Evolutionary conservation across 768 basidiomycete genomes (phyloP).

Genomic region (Boletus vinaceobasis): DNA sequence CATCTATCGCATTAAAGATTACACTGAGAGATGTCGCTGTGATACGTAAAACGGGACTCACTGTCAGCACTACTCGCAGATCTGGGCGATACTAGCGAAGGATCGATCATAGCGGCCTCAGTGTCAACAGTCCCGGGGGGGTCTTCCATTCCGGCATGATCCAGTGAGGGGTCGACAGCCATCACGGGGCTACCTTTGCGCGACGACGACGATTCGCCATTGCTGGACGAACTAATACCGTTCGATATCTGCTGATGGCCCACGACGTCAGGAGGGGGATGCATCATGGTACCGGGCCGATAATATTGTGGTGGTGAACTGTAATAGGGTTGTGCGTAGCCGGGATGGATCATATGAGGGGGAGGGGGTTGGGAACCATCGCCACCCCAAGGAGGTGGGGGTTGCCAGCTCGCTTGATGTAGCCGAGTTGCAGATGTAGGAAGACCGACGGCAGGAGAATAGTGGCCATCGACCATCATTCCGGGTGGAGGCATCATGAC

Average conservation of each 20-base stretch:
- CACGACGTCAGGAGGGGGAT: constrained; percentile 13
- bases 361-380: constrained; percentile 38
- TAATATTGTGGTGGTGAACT: constrained; percentile 45
- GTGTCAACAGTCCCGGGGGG: constrained; percentile 7
- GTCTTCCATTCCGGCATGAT: constrained; percentile 13
- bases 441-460: constrained; percentile 39
- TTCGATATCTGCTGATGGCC: constrained; percentile 24
- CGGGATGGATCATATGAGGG: constrained; percentile 31
- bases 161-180: constrained; percentile 25
- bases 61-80: constrained; percentile 14
- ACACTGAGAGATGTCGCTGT: constrained; percentile 34
- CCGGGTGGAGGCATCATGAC: constrained; percentile 43
- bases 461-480: constrained; percentile 42
- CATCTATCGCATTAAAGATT: constrained; percentile 34
- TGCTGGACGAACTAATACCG: constrained; percentile 20
- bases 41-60: constrained; percentile 19
- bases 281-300: constrained; percentile 34
- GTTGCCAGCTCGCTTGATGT: constrained; percentile 41
- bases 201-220: constrained; percentile 27
- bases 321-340: constrained; percentile 39
- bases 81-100: constrained; percentile 32
- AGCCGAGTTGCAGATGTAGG: constrained; percentile 54
- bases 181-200: constrained; percentile 25
- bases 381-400: constrained; percentile 31
- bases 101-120: constrained; percentile 35